These are phyloP conservation scores for Botrytis paeoniae DNA, from an alignment of 2,329 filamentous ascomycete species.

Conservation along the genomic window DNA sequence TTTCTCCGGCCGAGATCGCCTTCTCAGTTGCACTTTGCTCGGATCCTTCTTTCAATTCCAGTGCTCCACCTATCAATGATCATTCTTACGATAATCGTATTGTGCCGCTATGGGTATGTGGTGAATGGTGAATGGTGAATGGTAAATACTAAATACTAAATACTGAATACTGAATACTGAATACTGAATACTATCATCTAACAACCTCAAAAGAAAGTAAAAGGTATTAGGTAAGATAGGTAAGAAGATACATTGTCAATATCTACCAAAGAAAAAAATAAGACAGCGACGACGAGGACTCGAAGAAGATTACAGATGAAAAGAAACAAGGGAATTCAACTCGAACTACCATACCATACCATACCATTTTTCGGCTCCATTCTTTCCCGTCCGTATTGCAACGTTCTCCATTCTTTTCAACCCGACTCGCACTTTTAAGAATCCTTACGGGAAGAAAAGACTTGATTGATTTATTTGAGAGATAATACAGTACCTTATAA, in stretches of 20 bases:
- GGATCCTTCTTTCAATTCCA: neutral
- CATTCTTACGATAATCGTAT: neutral
- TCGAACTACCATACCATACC: neutral
- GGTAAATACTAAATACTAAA: neutral
- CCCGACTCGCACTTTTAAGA: neutral
- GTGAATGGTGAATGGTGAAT: neutral
- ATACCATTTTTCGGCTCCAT: neutral
- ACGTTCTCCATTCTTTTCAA: neutral
- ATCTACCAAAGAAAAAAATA: neutral
- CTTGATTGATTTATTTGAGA: neutral
- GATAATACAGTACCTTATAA: no score
- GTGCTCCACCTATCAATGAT: neutral
- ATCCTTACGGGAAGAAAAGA: neutral
- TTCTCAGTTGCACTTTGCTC: neutral
- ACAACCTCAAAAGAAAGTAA: neutral
- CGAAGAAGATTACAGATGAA: neutral
- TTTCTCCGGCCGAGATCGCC: constrained; percentile 9
- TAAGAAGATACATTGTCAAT: neutral
- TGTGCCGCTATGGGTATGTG: neutral
- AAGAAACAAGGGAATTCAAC: neutral
- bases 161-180: neutral
- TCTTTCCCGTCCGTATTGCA: neutral
- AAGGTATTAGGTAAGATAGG: neutral
- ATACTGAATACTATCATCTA: neutral
- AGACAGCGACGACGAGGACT: neutral